phyloP scores from a whole-genome alignment of 495 filamentous ascomycete genomes.

The Chaetomidium leptoderma region DNA sequence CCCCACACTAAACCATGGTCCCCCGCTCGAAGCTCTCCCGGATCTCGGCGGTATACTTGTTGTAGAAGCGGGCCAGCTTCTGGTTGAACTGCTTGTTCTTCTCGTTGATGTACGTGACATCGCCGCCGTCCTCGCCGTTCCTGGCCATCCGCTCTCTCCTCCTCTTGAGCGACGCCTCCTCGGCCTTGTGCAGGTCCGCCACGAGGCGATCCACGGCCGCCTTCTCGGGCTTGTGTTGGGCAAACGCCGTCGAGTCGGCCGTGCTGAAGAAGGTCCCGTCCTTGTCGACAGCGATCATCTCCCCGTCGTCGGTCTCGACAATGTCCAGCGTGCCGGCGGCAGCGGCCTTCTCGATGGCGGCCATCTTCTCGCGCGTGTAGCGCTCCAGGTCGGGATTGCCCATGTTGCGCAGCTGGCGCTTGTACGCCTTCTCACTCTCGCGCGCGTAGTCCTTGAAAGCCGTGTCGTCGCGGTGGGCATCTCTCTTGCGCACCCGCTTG shows the following conservation, averaged over 20 bases:
- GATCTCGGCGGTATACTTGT: slow-evolving; percentile 98
- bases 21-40: slow-evolving; percentile 96
- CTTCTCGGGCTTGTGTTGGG: slow-evolving; percentile 82
- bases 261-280: slow-evolving; percentile 86
- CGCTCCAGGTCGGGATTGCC: slow-evolving; percentile 63
- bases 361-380: slow-evolving; percentile 81
- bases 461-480: slow-evolving; percentile 72
- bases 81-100: slow-evolving; percentile 99
- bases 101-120: slow-evolving; percentile 98
- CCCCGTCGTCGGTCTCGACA: slow-evolving; percentile 88
- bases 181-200: slow-evolving; percentile 77
- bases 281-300: slow-evolving; percentile 88
- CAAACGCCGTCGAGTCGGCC: slow-evolving; percentile 72
- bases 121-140: slow-evolving; percentile 68
- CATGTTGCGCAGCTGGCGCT: slow-evolving; percentile 76
- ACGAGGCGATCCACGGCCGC: slow-evolving; percentile 89
- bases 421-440: slow-evolving; percentile 88
- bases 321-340: slow-evolving; percentile 77
- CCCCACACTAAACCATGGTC: slow-evolving; percentile 68
- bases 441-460: slow-evolving; percentile 87
- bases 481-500: slow-evolving; percentile 79
- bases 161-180: slow-evolving; percentile 80
- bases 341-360: slow-evolving; percentile 78
- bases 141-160: slow-evolving; percentile 69
- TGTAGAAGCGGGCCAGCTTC: slow-evolving; percentile 91